Conservation (phyloP, 805 yeast genomes). For the Jamesozyma gamospora region DNA sequence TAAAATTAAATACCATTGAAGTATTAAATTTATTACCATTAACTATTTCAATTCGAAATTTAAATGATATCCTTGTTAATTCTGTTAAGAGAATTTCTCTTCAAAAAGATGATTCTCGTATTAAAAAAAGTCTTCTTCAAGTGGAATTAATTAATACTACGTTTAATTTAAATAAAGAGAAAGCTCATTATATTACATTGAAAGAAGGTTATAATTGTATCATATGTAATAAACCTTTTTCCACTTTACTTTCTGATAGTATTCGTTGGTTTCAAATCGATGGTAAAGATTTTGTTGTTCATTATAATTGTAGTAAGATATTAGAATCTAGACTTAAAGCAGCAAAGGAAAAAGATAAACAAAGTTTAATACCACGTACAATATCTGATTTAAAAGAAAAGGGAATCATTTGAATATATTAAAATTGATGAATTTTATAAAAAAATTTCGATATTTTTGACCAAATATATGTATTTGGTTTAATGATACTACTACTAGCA, state of each 20-base stretch:
- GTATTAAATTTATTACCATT: conserved; percentile 45
- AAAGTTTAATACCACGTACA: conserved; percentile 1
- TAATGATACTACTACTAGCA: no score
- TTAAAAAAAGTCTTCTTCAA: conserved; percentile 43
- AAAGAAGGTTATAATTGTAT: conserved; percentile 42
- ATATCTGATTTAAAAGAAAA: background rate
- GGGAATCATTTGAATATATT: background rate
- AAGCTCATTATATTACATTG: conserved; percentile 30
- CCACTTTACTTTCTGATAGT: conserved; percentile 13
- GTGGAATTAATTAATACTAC: conserved; percentile 42
- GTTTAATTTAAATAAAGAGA: conserved; percentile 33
- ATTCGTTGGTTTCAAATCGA: conserved; percentile 11
- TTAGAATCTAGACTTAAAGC: conserved; percentile 11
- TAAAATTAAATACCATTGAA: conserved; percentile 15
- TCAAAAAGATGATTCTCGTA: conserved; percentile 31
- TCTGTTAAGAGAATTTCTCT: conserved; percentile 36
- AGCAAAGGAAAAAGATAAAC: conserved; percentile 5
- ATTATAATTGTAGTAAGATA: conserved; percentile 22
- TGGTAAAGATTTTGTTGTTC: conserved; percentile 14
- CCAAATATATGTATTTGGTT: no score
- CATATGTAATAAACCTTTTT: conserved; percentile 41
- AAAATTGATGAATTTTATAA: no score
- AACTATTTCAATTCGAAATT: conserved; percentile 33
- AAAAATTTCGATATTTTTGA: no score
- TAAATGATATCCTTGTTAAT: conserved; percentile 37